These are phyloP conservation scores for Zychaea mexicana DNA, from an alignment of 371 early-diverging fungal species.

Conservation along the genomic window DNA sequence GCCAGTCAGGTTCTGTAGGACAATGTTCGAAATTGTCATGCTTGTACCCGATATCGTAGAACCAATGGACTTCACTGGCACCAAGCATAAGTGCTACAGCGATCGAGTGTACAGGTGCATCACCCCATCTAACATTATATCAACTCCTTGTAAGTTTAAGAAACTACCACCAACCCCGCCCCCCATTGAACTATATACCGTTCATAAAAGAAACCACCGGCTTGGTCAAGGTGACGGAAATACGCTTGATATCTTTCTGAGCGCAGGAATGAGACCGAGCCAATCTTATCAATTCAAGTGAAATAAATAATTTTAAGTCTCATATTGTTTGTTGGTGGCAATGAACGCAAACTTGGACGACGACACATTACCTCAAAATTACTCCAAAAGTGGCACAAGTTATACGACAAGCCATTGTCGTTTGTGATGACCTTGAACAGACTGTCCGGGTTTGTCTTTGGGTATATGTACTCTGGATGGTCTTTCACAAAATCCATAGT, in stretches of 20 bases:
- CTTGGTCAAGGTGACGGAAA: constrained; percentile 82
- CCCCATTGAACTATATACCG: constrained; percentile 37
- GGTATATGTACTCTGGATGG: constrained; percentile 47
- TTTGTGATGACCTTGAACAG: constrained; percentile 32
- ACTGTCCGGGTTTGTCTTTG: constrained; percentile 42
- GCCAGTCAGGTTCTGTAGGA: constrained; percentile 57
- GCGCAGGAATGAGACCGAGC: constrained; percentile 75
- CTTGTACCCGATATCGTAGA: constrained; percentile 89
- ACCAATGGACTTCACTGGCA: constrained; percentile 86
- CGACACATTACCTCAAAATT: constrained; percentile 35
- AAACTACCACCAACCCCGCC: no score
- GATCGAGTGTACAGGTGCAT: constrained; percentile 96
- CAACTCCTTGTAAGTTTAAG: neutral
- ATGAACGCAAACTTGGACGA: constrained; percentile 2
- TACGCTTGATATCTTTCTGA: constrained; percentile 66
- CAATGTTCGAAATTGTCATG: constrained; percentile 77
- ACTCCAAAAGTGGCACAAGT: constrained; percentile 77
- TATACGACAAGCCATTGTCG: constrained; percentile 48
- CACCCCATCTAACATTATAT: constrained; percentile 77
- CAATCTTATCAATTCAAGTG: constrained; percentile 44
- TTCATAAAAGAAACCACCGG: constrained; percentile 95
- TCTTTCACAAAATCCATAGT: constrained; percentile 63
- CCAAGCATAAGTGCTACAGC: constrained; percentile 85
- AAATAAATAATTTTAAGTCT: no score
- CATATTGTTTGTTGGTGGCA: no score